Evolutionary conservation across 441 rosid species (phyloP).

Genomic region (Capsella rubella): DNA sequence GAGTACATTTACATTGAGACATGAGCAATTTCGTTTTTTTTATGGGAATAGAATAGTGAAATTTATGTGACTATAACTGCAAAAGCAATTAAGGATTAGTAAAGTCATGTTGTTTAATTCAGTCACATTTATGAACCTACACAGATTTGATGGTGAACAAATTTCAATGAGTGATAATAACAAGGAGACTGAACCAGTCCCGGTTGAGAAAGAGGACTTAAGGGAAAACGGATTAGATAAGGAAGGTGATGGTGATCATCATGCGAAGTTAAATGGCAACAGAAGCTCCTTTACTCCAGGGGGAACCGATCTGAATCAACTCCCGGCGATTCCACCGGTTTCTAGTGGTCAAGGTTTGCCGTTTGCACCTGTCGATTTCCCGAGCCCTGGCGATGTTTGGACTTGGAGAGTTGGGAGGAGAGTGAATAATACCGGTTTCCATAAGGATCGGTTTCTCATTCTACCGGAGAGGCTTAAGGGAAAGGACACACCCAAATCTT

Average conservation of each 20-base stretch:
- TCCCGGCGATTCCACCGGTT: slow-evolving; percentile 50
- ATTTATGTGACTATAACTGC: neutral
- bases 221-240: slow-evolving; percentile 42
- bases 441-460: slow-evolving; percentile 65
- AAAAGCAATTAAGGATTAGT: neutral
- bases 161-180: slow-evolving; percentile 12
- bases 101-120: neutral
- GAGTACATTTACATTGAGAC: neutral
- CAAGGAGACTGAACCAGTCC: neutral
- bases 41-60: neutral
- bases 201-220: slow-evolving; percentile 31
- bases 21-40: neutral
- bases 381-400: slow-evolving; percentile 88
- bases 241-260: slow-evolving; percentile 9
- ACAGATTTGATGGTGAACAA: slow-evolving; percentile 35
- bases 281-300: slow-evolving; percentile 38
- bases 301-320: slow-evolving; percentile 39
- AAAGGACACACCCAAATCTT: slow-evolving; percentile 44
- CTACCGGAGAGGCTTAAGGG: slow-evolving; percentile 61
- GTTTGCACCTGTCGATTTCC: slow-evolving; percentile 85
- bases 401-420: slow-evolving; percentile 91
- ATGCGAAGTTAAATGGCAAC: slow-evolving; percentile 36
- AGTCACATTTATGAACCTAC: slow-evolving; percentile 1
- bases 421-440: slow-evolving; percentile 51
- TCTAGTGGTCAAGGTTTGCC: slow-evolving; percentile 81